phyloP scores from a whole-genome alignment of 805 yeast species.

The Candida hispaniensis region DNA sequence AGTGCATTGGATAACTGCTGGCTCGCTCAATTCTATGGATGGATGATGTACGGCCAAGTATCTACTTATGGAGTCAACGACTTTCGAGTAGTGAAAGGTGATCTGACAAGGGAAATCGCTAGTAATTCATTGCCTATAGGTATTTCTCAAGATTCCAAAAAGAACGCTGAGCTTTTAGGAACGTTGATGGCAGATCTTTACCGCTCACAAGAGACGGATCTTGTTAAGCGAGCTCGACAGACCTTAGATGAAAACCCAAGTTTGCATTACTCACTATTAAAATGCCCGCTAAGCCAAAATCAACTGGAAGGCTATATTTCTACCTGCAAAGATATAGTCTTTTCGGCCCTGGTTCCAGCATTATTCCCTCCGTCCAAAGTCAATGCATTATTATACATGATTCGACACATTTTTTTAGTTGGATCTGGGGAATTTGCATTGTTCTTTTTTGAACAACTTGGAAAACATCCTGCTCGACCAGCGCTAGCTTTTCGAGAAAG shows the following conservation, averaged over 20 bases:
- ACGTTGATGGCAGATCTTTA: constrained; percentile 9
- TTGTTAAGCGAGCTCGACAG: constrained; percentile 1
- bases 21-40: constrained; percentile 19
- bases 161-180: constrained; percentile 4
- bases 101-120: constrained; percentile 1
- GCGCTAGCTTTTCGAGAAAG: no score
- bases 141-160: constrained; percentile 14
- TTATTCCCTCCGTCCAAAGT: constrained; percentile 4
- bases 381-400: not conserved
- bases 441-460: constrained; percentile 7
- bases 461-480: no score
- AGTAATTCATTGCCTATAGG: constrained; percentile 11
- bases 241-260: constrained; percentile 1
- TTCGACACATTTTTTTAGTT: constrained; percentile 5
- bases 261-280: no score
- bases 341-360: not conserved
- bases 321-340: constrained; percentile 4
- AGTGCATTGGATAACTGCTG: constrained; percentile 19
- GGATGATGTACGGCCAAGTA: constrained; percentile 21
- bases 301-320: constrained; percentile 4
- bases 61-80: constrained; percentile 19
- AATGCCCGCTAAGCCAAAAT: constrained; percentile 2
- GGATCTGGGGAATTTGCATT: constrained; percentile 10
- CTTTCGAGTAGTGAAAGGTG: constrained; percentile 6
- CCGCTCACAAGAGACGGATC: constrained; percentile 1